Evolutionary conservation across 2,329 filamentous ascomycete genomes (phyloP), one percentile per base, ranked within the genome.

Genomic region (Raffaelea albimanens): DNA sequence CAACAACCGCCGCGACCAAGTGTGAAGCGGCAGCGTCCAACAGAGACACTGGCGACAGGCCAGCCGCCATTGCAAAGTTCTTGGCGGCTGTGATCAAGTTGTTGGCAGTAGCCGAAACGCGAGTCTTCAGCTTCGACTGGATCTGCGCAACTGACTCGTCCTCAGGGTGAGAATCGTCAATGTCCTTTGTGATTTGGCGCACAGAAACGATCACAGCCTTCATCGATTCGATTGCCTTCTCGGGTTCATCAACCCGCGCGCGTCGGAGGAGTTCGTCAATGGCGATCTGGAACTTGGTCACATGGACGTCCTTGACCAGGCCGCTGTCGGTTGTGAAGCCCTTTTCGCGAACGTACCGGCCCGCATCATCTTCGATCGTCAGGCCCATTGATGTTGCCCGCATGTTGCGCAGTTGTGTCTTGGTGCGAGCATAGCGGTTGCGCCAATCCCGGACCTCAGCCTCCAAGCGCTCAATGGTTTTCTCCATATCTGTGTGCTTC

Each of bases 51-150:
- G 93, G 93, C 1, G 88, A 91, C 29, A 98, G 77, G 25, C 93
- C 93, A 19, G 80, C 82, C 1, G 88, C 83, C 11, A 80, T 76
- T 31, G 86, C 83, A 63, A 93, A 95, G 60, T 95, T 95, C 69
- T 94, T 95, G 31, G 87, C 85, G 1, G 91, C 88, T 2, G 91
- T 97, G 58, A 97, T 96, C 49, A 98, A 73, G 59, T 91, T 93
- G 71, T 97, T 97, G 43, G 93, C 90, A 1, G 91, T 95, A 2
- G 85, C 84, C n/a, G 89, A 94, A 3, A 97, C 85, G 50, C 84
- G 83, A 44, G 79, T 76, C 65, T 87, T 94, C 51, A 94, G 74
- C 63, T 83, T 88, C 23, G 73, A 69, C 54, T 81, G 80, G 52
- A 83, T 71, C 53, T 80, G 76, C 34, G 68, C 63, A 23, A 71